Base-by-base conservation (phyloP, 2,329 filamentous ascomycete species). In the Juglanconis oblonga region DNA sequence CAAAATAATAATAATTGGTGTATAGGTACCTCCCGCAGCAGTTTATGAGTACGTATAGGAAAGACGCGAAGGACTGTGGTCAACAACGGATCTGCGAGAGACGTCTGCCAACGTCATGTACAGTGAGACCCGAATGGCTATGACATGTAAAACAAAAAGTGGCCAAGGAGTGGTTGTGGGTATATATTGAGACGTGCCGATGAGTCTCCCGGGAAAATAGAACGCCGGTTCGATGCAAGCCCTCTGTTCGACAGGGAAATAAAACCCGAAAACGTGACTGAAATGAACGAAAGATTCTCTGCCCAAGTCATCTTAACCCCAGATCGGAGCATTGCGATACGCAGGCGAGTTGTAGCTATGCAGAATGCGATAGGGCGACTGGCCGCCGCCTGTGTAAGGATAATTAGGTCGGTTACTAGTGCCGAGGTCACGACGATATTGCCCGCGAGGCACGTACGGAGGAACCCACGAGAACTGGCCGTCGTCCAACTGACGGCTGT, bases 341-440 rank as follows among this genome's bases (percentile, higher is more conserved):
- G 82, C 81, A 5, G 82, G 82, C 4, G 82, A 83, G 67, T 84
- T 83, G 65, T 85, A 84, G 70, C 81, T 85, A 70, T 85, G 83
- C 8, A 85, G 71, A 10, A 85, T 74, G 1, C 82, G 79, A 62
- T 80, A 85, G 8, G 79, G 81, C 11, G 70, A 69, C 35, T 71
- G 65, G 5, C 63, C 51, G 33, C 51, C 50, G n/a, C 49, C 56
- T 11, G 36, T 7, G 24, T 57, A 48, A 29, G 62, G 61, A 48
- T 63, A 64, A 29, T 65, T 52, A 38, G 69, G 69, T 31, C 50
- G 54, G 51, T 47, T 61, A 40, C 72, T 73, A 45, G 70, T 66
- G 63, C 76, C 79, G 44, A 72, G 70, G 62, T 76, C 74, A 24
- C 76, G 72, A 54, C 67, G 57, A 56, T 79, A 77, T n/a, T 66